These are phyloP conservation scores for Panus rudis DNA, from an alignment of 768 basidiomycete species.

Conservation along the genomic window DNA sequence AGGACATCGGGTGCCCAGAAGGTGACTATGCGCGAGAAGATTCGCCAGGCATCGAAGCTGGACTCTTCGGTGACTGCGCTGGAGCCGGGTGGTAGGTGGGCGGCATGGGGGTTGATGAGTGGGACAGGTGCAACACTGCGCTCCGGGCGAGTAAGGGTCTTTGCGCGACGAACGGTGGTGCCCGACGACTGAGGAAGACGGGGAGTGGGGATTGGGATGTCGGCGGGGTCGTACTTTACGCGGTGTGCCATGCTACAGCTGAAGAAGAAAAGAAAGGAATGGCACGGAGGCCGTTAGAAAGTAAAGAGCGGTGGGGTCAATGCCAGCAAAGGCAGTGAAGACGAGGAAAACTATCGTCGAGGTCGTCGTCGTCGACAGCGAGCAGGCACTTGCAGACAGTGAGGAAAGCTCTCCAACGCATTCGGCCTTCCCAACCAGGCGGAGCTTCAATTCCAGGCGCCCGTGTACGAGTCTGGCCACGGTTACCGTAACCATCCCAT, in stretches of 20 bases:
- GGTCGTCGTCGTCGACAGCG: slow-evolving; percentile 16
- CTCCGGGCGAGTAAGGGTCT: slow-evolving; percentile 95
- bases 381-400: slow-evolving; percentile 8
- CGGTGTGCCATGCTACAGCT: slow-evolving; percentile 19
- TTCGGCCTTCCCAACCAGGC: no score
- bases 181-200: slow-evolving; percentile 12
- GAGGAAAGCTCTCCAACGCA: neutral
- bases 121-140: slow-evolving; percentile 90
- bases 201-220: slow-evolving; percentile 62
- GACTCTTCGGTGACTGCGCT: slow-evolving; percentile 25
- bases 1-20: slow-evolving; percentile 87
- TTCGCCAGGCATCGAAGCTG: slow-evolving; percentile 63
- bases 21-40: slow-evolving; percentile 73
- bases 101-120: slow-evolving; percentile 77
- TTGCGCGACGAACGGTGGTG: slow-evolving; percentile 73
- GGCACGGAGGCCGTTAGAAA: slow-evolving; percentile 12
- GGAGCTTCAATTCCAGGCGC: no score
- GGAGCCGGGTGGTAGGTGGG: slow-evolving; percentile 34
- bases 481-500: no score
- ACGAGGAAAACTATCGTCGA: slow-evolving; percentile 12
- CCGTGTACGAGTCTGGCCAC: no score
- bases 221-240: slow-evolving; percentile 28
- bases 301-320: slow-evolving; percentile 10
- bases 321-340: slow-evolving; percentile 17
- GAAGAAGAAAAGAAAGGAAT: slow-evolving; percentile 14